phyloP scores from a whole-genome alignment of 306 rosid species.

The Prosopis cineraria region DNA sequence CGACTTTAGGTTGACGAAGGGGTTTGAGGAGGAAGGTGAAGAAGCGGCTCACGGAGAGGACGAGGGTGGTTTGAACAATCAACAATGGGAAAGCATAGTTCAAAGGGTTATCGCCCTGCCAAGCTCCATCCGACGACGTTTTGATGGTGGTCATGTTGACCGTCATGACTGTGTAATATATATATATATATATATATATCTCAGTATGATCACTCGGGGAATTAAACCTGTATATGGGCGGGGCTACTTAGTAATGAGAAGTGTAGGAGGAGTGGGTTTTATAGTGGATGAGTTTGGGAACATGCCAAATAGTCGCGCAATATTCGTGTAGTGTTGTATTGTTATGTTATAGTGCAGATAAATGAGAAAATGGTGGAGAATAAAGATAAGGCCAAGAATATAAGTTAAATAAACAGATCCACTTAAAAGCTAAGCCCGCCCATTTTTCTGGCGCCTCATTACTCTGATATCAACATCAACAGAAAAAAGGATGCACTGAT shows the following conservation, averaged over 20 bases:
- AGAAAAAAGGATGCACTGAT: not conserved
- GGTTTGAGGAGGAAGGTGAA: slow-evolving; percentile 69
- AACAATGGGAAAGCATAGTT: slow-evolving; percentile 73
- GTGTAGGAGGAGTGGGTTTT: not conserved
- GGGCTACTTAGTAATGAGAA: not conserved
- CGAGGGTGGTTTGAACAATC: slow-evolving; percentile 55
- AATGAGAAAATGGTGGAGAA: not conserved
- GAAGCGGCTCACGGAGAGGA: slow-evolving; percentile 57
- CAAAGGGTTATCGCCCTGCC: slow-evolving; percentile 80
- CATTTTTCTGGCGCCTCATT: not conserved
- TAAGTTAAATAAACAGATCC: not conserved
- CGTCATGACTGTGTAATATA: slow-evolving; percentile 18
- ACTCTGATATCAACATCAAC: not conserved
- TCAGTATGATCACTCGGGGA: not conserved
- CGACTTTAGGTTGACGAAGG: slow-evolving; percentile 81
- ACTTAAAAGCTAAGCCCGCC: not conserved
- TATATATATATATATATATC: no score
- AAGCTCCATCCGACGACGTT: slow-evolving; percentile 67
- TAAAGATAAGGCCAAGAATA: not conserved
- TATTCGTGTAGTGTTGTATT: not conserved
- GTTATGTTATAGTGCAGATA: not conserved
- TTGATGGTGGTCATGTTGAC: slow-evolving; percentile 51
- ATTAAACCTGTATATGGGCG: no score
- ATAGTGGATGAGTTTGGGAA: not conserved
- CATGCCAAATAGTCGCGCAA: not conserved